Percentiles rank a stretch among this genome's conserved stretches.
phyloP scores from a whole-genome alignment of 2,329 filamentous ascomycete species.

The Achaetomium macrosporum region DNA sequence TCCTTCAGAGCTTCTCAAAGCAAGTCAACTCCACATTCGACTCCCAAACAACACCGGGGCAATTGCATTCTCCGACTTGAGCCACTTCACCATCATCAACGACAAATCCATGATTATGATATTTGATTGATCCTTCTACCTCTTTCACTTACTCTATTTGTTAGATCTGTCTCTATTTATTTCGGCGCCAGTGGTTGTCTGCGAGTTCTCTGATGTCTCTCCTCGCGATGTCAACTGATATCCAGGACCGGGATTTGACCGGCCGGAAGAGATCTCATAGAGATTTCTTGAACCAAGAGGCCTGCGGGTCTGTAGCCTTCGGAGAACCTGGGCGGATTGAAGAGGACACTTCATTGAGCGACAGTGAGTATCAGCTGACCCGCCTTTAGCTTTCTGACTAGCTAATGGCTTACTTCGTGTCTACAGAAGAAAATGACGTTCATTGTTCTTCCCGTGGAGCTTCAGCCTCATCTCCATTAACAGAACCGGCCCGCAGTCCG shows the following conservation, averaged over 20 bases:
- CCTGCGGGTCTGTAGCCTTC: neutral
- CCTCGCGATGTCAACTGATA: slow-evolving; percentile 15
- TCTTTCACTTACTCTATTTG: neutral
- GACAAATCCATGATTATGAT: neutral
- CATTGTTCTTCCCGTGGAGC: neutral
- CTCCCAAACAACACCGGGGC: neutral
- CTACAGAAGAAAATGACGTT: slow-evolving; percentile 19
- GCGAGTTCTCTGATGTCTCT: slow-evolving; percentile 15
- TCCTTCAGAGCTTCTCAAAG: slow-evolving; percentile 7
- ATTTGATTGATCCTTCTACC: neutral
- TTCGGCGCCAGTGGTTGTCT: neutral
- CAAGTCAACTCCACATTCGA: slow-evolving; percentile 14
- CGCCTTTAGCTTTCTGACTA: neutral
- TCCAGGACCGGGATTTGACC: slow-evolving; percentile 15
- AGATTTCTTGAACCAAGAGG: slow-evolving; percentile 17
- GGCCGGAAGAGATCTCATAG: slow-evolving; percentile 19
- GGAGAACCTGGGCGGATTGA: neutral
- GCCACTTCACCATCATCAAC: neutral
- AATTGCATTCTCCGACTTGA: neutral
- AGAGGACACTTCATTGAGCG: slow-evolving; percentile 11
- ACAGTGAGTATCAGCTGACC: slow-evolving; percentile 12
- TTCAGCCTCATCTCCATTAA: slow-evolving; percentile 26
- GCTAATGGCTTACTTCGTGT: neutral
- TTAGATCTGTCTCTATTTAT: neutral
- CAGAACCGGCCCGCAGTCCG: slow-evolving; percentile 39